A percentile compares a stretch with the other conserved stretches of the same genome.
Evolutionary conservation across 202 grass and related monocot species (phyloP).

Genomic region (Eragrostis tef): DNA sequence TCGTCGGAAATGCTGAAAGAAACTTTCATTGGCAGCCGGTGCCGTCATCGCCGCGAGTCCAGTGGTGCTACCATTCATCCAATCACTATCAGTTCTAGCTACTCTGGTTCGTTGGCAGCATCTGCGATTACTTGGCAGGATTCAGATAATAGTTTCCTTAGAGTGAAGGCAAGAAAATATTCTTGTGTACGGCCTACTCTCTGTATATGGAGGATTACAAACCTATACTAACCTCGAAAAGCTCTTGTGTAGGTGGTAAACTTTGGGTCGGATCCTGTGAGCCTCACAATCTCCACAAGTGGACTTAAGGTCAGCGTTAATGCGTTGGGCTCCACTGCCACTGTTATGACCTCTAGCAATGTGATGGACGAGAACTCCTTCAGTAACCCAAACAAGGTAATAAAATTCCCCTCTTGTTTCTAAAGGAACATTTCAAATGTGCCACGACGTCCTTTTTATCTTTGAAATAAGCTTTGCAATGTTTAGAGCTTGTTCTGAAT

Average conservation of each 20-base stretch:
- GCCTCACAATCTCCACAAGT: constrained; percentile 53
- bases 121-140: constrained; percentile 85
- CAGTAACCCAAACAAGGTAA: constrained; percentile 75
- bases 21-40: too few relatives aligned
- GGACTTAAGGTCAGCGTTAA: constrained; percentile 62
- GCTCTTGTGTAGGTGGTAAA: constrained; percentile 75
- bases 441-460: background rate
- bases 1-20: too few relatives aligned
- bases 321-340: constrained; percentile 47
- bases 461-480: background rate
- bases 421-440: background rate
- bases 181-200: background rate
- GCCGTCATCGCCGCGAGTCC: constrained; percentile 75
- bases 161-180: constrained; percentile 68
- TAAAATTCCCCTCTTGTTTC: background rate
- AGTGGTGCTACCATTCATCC: constrained; percentile 77
- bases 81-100: constrained; percentile 59
- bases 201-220: background rate
- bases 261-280: constrained; percentile 68
- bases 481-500: constrained; percentile 4
- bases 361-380: constrained; percentile 93
- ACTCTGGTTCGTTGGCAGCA: constrained; percentile 58
- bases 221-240: background rate
- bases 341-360: constrained; percentile 73
- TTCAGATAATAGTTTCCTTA: constrained; percentile 64